phyloP scores from a whole-genome alignment of 2,329 filamentous ascomycete species.

The Hypocreales sp. region DNA sequence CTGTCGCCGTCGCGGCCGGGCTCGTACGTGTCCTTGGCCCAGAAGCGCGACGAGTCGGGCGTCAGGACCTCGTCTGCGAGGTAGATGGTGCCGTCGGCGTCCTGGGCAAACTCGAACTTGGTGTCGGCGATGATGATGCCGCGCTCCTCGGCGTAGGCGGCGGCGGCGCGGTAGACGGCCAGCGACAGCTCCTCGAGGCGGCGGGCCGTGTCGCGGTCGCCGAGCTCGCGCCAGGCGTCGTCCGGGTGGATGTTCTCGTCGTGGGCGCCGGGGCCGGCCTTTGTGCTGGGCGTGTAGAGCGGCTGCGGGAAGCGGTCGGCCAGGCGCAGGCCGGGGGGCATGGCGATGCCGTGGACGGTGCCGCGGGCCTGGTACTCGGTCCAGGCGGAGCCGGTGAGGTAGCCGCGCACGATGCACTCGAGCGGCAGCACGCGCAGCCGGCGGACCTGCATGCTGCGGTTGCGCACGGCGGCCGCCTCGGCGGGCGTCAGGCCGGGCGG shows the following conservation, averaged over 20 bases:
- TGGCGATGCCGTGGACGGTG: slow-evolving; percentile 64
- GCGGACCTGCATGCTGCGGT: slow-evolving; percentile 64
- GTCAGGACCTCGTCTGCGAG: slow-evolving; percentile 71
- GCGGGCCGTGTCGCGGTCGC: slow-evolving; percentile 15
- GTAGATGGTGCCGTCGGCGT: slow-evolving; percentile 29
- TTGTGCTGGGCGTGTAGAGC: slow-evolving; percentile 60
- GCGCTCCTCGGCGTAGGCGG: slow-evolving; percentile 38
- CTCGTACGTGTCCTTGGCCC: slow-evolving; percentile 50
- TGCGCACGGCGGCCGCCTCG: slow-evolving; percentile 36
- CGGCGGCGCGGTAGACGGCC: slow-evolving; percentile 25
- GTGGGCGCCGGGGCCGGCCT: slow-evolving; percentile 64
- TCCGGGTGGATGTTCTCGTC: slow-evolving; percentile 75
- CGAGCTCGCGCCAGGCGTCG: slow-evolving; percentile 32
- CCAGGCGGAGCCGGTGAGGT: slow-evolving; percentile 78
- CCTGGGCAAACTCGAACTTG: slow-evolving; percentile 31
- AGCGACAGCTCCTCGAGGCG: slow-evolving; percentile 16
- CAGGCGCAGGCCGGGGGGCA: slow-evolving; percentile 53
- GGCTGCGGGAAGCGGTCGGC: slow-evolving; percentile 54
- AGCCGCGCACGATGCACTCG: slow-evolving; percentile 51
- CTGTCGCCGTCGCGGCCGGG: slow-evolving; percentile 63
- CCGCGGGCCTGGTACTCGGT: slow-evolving; percentile 54
- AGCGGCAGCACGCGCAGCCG: slow-evolving; percentile 19
- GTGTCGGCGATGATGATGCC: slow-evolving; percentile 26
- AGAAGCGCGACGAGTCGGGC: slow-evolving; percentile 75
- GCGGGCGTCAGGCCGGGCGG: slow-evolving; percentile 19